Evolutionary conservation across 345 rosid genomes (phyloP).

Genomic region (Salix brachista): DNA sequence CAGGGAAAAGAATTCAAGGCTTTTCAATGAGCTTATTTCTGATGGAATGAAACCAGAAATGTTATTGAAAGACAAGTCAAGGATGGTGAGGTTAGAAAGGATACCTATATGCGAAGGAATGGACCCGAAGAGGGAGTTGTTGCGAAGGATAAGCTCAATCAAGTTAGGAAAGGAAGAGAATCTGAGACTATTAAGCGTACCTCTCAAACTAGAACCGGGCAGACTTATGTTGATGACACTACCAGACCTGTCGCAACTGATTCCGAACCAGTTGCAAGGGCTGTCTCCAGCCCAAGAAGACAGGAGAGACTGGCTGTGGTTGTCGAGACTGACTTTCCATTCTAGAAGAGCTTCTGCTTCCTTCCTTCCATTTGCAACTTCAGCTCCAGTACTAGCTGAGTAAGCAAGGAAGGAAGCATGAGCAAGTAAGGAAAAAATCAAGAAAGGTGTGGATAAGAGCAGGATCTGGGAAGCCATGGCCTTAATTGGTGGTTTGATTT

Average conservation of each 20-base stretch:
- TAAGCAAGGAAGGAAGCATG: neutral
- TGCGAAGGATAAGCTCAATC: neutral
- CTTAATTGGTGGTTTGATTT: neutral
- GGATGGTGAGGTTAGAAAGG: too few species aligned
- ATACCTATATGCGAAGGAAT: conserved; percentile 11
- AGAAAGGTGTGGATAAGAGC: too few species aligned
- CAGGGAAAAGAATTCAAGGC: too few species aligned
- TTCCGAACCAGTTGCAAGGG: conserved; percentile 17
- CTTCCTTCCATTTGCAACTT: neutral
- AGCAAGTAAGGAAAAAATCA: neutral
- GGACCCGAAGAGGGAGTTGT: conserved; percentile 14
- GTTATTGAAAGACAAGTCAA: too few species aligned
- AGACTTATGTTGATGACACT: conserved; percentile 14
- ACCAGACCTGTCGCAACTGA: neutral
- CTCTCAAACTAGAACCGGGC: neutral
- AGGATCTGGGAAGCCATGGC: neutral
- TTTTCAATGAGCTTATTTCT: too few species aligned
- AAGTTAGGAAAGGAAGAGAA: conserved; percentile 9
- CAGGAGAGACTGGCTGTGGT: neutral
- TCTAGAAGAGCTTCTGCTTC: conserved; percentile 19
- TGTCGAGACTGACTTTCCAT: conserved; percentile 21
- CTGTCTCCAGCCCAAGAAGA: conserved; percentile 5
- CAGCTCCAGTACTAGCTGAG: neutral
- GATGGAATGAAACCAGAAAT: too few species aligned
- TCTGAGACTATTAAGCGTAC: conserved; percentile 11